Percentiles rank a stretch among this genome's conserved stretches.
phyloP scores from a whole-genome alignment of 768 basidiomycete genomes.

The Terana coerulea region DNA sequence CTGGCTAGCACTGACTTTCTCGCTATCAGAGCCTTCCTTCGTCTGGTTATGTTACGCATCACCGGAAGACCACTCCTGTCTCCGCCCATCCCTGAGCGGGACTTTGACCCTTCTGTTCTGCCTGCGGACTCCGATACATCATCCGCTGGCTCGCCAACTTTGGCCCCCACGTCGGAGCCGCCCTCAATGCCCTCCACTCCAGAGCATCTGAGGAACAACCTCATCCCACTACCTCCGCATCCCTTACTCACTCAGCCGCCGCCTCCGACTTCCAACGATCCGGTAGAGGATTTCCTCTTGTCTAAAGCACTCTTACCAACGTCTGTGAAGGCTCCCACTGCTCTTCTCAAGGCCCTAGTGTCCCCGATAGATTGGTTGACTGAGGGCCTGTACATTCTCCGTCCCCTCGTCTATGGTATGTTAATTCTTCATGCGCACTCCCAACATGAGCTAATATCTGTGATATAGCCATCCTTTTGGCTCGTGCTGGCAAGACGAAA shows the following conservation, averaged over 20 bases:
- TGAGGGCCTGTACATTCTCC: conserved; percentile 65
- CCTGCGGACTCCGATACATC: conserved; percentile 49
- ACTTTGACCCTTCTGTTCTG: conserved; percentile 73
- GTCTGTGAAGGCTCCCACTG: conserved; percentile 66
- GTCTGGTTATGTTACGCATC: conserved; percentile 66
- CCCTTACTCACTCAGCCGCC: conserved; percentile 53
- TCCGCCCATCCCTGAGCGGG: conserved; percentile 83
- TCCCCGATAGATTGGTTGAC: conserved; percentile 72
- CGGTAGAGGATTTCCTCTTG: conserved; percentile 79
- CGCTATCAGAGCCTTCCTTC: conserved; percentile 61
- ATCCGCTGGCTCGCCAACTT: conserved; percentile 52
- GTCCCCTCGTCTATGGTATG: conserved; percentile 77
- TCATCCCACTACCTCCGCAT: conserved; percentile 60
- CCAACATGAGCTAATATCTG: no score
- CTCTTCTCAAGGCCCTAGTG: conserved; percentile 57
- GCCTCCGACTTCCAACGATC: conserved; percentile 45
- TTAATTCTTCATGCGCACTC: conserved; percentile 4
- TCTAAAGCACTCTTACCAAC: conserved; percentile 74
- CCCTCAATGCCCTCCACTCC: conserved; percentile 61
- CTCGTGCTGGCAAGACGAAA: conserved; percentile 27
- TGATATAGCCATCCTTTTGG: conserved; percentile 37
- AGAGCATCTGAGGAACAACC: conserved; percentile 80
- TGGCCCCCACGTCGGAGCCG: conserved; percentile 53
- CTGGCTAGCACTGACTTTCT: no score
- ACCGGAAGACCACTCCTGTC: conserved; percentile 75